Evolutionary conservation across 805 yeast species (phyloP).

Genomic region (Wickerhamomyces hampshirensis): DNA sequence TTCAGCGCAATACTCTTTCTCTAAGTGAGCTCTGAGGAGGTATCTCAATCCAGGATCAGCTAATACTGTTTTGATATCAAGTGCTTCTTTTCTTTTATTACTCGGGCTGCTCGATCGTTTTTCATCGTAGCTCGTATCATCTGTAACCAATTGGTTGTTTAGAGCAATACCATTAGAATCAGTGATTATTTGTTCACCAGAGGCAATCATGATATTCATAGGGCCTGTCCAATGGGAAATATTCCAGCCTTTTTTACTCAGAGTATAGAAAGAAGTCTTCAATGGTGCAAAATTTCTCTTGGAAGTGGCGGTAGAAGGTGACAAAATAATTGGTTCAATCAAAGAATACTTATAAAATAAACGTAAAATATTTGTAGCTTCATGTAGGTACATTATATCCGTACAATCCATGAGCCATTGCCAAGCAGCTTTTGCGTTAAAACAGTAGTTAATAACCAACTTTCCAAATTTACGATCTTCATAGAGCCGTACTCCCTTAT

Average conservation of each 20-base stretch:
- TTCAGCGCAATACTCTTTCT: constrained; percentile 63
- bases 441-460: constrained; percentile 36
- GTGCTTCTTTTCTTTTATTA: neutral
- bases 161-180: constrained; percentile 12
- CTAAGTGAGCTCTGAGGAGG: constrained; percentile 62
- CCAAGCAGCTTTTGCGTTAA: constrained; percentile 71
- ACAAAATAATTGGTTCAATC: constrained; percentile 37
- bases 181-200: constrained; percentile 15
- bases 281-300: constrained; percentile 27
- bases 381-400: constrained; percentile 50
- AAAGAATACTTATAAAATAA: constrained; percentile 43
- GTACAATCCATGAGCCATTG: constrained; percentile 94
- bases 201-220: constrained; percentile 10
- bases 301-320: constrained; percentile 31
- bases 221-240: constrained; percentile 30
- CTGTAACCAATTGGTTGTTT: constrained; percentile 13
- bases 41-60: constrained; percentile 73
- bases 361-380: constrained; percentile 49
- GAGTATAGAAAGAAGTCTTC: constrained; percentile 38
- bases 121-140: constrained; percentile 14
- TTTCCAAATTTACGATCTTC: constrained; percentile 34
- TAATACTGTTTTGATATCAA: constrained; percentile 38
- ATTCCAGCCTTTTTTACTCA: constrained; percentile 39
- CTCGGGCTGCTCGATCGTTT: neutral
- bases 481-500: constrained; percentile 60